Percentiles rank a stretch among this genome's conserved stretches.
These are phyloP conservation scores for Picea abies DNA, from an alignment of 83 land plant genomes.

Conservation along the genomic window DNA sequence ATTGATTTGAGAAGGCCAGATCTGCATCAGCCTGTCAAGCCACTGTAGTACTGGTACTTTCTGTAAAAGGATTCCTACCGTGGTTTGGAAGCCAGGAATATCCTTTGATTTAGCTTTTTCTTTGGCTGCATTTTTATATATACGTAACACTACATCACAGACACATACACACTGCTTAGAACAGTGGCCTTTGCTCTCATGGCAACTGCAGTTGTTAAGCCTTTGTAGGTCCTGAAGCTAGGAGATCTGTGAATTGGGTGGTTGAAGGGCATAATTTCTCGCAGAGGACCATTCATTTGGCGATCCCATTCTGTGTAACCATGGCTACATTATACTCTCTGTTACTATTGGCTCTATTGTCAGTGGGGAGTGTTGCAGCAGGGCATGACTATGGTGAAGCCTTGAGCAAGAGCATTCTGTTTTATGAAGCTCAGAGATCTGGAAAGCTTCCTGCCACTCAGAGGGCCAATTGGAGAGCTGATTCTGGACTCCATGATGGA, in stretches of 20 bases:
- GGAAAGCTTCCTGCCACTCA: conserved; percentile 63
- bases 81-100: neutral
- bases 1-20: neutral
- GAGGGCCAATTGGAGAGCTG: conserved; percentile 64
- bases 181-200: neutral
- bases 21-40: neutral
- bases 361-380: conserved; percentile 25
- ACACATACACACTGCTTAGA: neutral
- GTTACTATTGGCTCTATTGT: neutral
- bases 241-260: neutral
- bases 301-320: neutral
- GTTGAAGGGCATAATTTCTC: neutral
- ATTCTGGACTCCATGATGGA: conserved; percentile 76
- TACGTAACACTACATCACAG: neutral
- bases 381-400: conserved; percentile 72
- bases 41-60: neutral
- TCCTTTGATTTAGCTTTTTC: neutral
- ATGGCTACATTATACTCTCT: neutral
- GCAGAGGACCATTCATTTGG: neutral
- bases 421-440: conserved; percentile 19
- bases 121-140: neutral
- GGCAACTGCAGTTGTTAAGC: neutral
- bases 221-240: neutral
- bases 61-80: neutral
- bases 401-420: conserved; percentile 69